A percentile compares a stretch with the other conserved stretches of the same genome.
These are phyloP conservation scores for Sporobolomyces phaffii DNA, from an alignment of 768 basidiomycete species.

Conservation along the genomic window DNA sequence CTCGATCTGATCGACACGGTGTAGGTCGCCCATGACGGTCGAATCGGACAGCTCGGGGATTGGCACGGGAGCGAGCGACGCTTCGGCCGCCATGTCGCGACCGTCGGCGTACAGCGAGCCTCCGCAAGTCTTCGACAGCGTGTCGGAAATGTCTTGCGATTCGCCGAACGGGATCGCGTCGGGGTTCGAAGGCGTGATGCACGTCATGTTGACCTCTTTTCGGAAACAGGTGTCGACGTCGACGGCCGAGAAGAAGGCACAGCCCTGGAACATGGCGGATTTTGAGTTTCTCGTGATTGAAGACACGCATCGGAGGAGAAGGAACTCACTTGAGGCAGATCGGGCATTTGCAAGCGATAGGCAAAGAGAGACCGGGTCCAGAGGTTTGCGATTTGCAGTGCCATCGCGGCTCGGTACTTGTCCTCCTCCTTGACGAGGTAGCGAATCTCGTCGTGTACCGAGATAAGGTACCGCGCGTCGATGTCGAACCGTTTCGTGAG, in stretches of 20 bases:
- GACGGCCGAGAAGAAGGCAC: slow-evolving; percentile 95
- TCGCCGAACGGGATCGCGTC: slow-evolving; percentile 78
- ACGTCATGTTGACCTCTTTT: slow-evolving; percentile 94
- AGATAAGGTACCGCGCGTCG: slow-evolving; percentile 84
- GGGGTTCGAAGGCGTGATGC: slow-evolving; percentile 87
- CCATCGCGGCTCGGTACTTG: slow-evolving; percentile 80
- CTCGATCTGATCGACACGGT: slow-evolving; percentile 62
- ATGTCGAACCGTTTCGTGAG: slow-evolving; percentile 74
- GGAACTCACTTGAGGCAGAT: slow-evolving; percentile 73
- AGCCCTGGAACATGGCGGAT: slow-evolving; percentile 24
- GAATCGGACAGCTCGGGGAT: slow-evolving; percentile 45
- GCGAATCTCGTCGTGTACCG: slow-evolving; percentile 93
- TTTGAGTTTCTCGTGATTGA: neutral
- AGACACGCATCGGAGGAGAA: neutral
- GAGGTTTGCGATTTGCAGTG: slow-evolving; percentile 87
- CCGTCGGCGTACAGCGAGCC: slow-evolving; percentile 51
- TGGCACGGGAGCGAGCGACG: slow-evolving; percentile 6
- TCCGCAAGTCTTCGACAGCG: slow-evolving; percentile 17
- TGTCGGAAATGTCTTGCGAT: slow-evolving; percentile 60
- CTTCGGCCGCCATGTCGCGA: slow-evolving; percentile 52
- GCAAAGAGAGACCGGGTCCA: slow-evolving; percentile 93
- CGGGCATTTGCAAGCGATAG: slow-evolving; percentile 87
- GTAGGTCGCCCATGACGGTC: slow-evolving; percentile 55
- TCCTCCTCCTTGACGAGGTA: slow-evolving; percentile 87
- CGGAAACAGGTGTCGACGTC: slow-evolving; percentile 84